A percentile compares a stretch with the other conserved stretches of the same genome.
Conservation (phyloP, 202 grass and related monocot genomes). For the Hordeum pubiflorum region DNA sequence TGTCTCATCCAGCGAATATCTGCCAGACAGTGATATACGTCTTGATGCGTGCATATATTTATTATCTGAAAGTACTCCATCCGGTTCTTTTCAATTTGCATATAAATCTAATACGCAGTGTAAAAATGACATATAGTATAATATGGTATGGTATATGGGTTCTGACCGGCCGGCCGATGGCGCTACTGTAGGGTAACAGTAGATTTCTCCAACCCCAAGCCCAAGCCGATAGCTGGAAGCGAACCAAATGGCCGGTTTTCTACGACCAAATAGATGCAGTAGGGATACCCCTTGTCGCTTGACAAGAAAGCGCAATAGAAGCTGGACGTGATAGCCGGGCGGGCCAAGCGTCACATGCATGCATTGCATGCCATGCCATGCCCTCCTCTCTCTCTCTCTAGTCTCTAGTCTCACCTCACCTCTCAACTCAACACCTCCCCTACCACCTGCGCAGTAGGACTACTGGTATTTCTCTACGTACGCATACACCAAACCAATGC, state of each 20-base stretch:
- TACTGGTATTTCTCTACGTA: not conserved
- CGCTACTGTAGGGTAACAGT: constrained; percentile 27
- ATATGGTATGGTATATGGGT: not conserved
- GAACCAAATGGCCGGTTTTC: constrained; percentile 28
- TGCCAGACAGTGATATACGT: not conserved
- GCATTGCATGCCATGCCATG: constrained; percentile 11
- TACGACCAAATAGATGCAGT: constrained; percentile 44
- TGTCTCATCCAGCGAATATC: not conserved
- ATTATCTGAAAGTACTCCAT: not conserved
- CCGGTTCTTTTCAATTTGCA: too few relatives aligned
- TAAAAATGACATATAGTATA: too few relatives aligned
- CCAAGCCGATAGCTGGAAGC: constrained; percentile 13
- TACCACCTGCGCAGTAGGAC: not conserved
- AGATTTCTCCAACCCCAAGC: constrained; percentile 10
- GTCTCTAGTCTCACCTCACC: constrained; percentile 25
- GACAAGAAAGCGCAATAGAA: constrained; percentile 81
- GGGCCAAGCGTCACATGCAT: constrained; percentile 73
- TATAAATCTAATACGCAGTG: too few relatives aligned
- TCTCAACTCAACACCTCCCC: constrained; percentile 27
- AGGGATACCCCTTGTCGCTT: constrained; percentile 45
- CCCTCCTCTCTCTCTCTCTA: not conserved
- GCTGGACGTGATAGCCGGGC: constrained; percentile 47
- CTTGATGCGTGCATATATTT: not conserved
- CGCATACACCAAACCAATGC: not conserved
- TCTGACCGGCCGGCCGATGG: constrained; percentile 3